Conservation (phyloP, 441 rosid genomes). For the Corymbia citriodora region DNA sequence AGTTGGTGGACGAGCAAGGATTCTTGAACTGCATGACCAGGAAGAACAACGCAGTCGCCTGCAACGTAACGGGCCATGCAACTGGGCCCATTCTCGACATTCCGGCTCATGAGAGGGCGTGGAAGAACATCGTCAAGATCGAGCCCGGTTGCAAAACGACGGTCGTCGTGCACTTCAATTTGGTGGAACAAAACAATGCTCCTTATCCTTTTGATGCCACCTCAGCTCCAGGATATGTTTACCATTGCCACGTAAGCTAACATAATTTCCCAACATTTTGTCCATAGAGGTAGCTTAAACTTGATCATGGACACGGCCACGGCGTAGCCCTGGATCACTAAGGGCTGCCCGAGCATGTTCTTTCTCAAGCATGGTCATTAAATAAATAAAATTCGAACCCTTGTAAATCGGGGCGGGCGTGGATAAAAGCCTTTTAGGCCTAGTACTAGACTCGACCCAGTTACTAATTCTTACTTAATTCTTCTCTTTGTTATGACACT, state of each 20-base stretch:
- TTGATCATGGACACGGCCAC: not conserved
- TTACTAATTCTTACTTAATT: not conserved
- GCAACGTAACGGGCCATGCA: not conserved
- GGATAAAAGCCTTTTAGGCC: not conserved
- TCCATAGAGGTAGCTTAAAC: not conserved
- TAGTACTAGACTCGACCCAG: not conserved
- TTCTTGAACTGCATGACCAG: not conserved
- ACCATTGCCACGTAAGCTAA: slow-evolving; percentile 6
- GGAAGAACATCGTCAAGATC: slow-evolving; percentile 1
- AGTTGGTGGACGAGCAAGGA: not conserved
- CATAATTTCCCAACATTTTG: accelerated
- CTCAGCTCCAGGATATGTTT: slow-evolving; percentile 5
- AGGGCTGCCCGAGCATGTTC: not conserved
- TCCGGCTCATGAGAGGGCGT: not conserved
- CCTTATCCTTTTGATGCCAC: slow-evolving; percentile 6
- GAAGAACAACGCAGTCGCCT: not conserved
- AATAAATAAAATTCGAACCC: not conserved
- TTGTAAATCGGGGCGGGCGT: not conserved
- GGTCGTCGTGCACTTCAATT: slow-evolving; percentile 1
- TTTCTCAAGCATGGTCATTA: not conserved
- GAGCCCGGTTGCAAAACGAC: slow-evolving; percentile 8
- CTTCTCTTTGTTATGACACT: too few relatives aligned
- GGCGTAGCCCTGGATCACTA: not conserved
- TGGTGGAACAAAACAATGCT: not conserved
- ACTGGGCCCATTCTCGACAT: not conserved